A percentile compares a stretch with the other conserved stretches of the same genome.
These are phyloP conservation scores for Russula abietina DNA, from an alignment of 768 basidiomycete genomes.

Conservation along the genomic window DNA sequence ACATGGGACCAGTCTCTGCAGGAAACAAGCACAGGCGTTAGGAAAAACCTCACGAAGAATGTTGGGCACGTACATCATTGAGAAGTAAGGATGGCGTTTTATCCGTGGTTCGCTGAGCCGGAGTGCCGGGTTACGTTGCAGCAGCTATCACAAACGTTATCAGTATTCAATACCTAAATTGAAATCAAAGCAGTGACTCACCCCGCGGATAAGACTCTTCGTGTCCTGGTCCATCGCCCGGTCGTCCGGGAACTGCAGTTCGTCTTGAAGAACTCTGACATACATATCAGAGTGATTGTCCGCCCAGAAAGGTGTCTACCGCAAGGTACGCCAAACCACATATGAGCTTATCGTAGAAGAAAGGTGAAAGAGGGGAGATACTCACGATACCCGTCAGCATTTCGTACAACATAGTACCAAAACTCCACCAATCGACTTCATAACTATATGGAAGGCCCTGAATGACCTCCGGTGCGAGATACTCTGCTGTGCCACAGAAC, in stretches of 20 bases:
- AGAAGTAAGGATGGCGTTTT: conserved; percentile 92
- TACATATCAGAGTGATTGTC: conserved; percentile 95
- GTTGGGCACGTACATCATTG: conserved; percentile 52
- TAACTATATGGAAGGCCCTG: conserved; percentile 86
- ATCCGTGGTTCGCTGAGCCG: conserved; percentile 90
- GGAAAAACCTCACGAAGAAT: conserved; percentile 39
- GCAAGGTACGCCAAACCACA: conserved; percentile 21
- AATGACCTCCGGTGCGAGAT: conserved; percentile 94
- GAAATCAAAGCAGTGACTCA: conserved; percentile 37
- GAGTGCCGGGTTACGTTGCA: conserved; percentile 88
- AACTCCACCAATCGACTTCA: conserved; percentile 97
- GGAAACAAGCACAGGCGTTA: conserved; percentile 20
- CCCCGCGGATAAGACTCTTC: conserved; percentile 90
- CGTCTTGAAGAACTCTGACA: conserved; percentile 84
- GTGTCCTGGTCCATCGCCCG: conserved; percentile 92
- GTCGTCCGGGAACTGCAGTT: conserved; percentile 85
- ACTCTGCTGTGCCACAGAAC: conserved; percentile 95
- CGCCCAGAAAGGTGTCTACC: conserved; percentile 86
- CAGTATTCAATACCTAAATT: background rate
- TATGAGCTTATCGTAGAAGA: conserved; percentile 10
- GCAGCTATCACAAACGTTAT: conserved; percentile 41
- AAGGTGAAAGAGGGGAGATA: conserved; percentile 28
- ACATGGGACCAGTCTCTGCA: conserved; percentile 89
- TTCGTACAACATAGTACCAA: conserved; percentile 96
- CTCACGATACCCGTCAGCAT: conserved; percentile 93